A percentile compares a stretch with the other conserved stretches of the same genome.
Evolutionary conservation across 192 early-diverging fungal species (phyloP).

Genomic region (Backusella westeae): DNA sequence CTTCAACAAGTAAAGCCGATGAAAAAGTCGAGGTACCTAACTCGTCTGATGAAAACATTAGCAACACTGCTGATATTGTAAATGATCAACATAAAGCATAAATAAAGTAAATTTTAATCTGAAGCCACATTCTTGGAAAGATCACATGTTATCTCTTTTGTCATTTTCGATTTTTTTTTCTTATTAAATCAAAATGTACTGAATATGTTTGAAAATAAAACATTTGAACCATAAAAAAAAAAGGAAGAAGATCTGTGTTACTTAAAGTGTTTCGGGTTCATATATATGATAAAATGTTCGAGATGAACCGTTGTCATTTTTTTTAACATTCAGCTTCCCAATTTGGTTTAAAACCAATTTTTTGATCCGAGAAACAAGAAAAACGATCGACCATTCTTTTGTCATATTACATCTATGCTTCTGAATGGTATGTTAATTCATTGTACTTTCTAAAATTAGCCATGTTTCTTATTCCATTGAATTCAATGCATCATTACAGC

Average conservation of each 20-base stretch:
- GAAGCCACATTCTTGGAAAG: background rate
- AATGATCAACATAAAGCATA: background rate
- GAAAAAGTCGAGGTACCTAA: background rate
- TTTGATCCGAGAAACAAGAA: background rate
- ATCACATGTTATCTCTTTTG: background rate
- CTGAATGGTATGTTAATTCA: background rate
- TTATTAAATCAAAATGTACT: background rate
- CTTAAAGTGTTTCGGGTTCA: background rate
- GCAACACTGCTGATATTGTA: background rate
- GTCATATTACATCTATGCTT: background rate
- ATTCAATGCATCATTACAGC: background rate
- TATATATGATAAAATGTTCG: background rate
- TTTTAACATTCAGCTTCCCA: background rate
- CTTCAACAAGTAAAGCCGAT: background rate
- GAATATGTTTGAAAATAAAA: background rate
- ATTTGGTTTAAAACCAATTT: background rate
- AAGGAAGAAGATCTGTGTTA: no score
- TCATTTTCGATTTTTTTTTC: background rate
- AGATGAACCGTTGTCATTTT: background rate
- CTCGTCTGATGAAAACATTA: background rate
- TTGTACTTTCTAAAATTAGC: background rate
- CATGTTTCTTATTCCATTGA: background rate
- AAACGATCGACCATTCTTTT: background rate
- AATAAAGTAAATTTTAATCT: background rate
- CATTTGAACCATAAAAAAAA: background rate